phyloP scores from a whole-genome alignment of 495 filamentous ascomycete species.

The Aspergillus sparsus region DNA sequence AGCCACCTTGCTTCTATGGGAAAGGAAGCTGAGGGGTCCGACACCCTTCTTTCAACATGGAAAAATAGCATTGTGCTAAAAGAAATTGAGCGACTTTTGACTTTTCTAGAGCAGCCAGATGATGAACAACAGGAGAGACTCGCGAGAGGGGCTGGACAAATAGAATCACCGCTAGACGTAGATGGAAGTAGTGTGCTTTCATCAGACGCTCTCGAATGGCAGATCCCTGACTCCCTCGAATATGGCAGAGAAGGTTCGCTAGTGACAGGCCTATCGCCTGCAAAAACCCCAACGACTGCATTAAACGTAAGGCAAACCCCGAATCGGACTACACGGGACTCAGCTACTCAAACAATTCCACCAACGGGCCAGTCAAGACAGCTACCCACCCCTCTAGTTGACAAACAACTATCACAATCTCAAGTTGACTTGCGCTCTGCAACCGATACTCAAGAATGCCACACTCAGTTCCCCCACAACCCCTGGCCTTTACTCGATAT shows the following conservation, averaged over 20 bases:
- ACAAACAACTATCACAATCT: background rate
- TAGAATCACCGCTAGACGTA: slow-evolving; percentile 38
- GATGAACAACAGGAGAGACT: slow-evolving; percentile 35
- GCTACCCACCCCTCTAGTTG: background rate
- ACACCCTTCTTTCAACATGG: slow-evolving; percentile 53
- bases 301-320: slow-evolving; percentile 20
- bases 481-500: slow-evolving; percentile 65
- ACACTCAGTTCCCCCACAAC: slow-evolving; percentile 45
- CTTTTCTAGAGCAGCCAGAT: slow-evolving; percentile 45
- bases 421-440: slow-evolving; percentile 5
- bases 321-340: slow-evolving; percentile 29
- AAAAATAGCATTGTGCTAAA: slow-evolving; percentile 54
- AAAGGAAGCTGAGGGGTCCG: slow-evolving; percentile 47
- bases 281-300: slow-evolving; percentile 30
- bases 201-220: slow-evolving; percentile 42
- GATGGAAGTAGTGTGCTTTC: slow-evolving; percentile 38
- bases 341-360: slow-evolving; percentile 28
- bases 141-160: slow-evolving; percentile 27
- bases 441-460: slow-evolving; percentile 1
- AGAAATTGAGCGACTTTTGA: slow-evolving; percentile 54
- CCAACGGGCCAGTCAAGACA: background rate
- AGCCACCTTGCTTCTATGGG: slow-evolving; percentile 46
- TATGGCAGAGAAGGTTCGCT: slow-evolving; percentile 26
- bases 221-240: slow-evolving; percentile 35
- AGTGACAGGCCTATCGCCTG: slow-evolving; percentile 34